These are phyloP conservation scores for Annulohypoxylon maeteangense DNA, from an alignment of 495 filamentous ascomycete species.

Conservation along the genomic window DNA sequence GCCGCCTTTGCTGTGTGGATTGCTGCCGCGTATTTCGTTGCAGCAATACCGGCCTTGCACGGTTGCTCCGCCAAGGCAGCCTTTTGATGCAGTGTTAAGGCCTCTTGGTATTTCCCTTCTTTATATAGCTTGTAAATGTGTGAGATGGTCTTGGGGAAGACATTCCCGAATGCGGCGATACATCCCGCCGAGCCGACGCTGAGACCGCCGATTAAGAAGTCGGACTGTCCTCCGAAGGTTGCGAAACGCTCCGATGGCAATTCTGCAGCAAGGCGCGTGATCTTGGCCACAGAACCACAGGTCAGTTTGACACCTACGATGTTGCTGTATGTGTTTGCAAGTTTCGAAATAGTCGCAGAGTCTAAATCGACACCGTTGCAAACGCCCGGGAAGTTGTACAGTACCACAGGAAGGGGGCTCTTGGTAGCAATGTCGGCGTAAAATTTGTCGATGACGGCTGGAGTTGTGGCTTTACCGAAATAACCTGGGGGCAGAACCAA, in stretches of 20 bases:
- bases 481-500: constrained; percentile 73
- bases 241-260: constrained; percentile 67
- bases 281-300: constrained; percentile 75
- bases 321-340: constrained; percentile 59
- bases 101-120: constrained; percentile 61
- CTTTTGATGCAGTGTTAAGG: constrained; percentile 65
- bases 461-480: constrained; percentile 69
- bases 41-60: constrained; percentile 69
- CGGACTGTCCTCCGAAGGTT: constrained; percentile 74
- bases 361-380: constrained; percentile 78
- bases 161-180: constrained; percentile 74
- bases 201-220: constrained; percentile 73
- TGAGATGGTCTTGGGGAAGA: constrained; percentile 67
- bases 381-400: constrained; percentile 79
- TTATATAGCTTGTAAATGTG: constrained; percentile 65
- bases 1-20: constrained; percentile 65
- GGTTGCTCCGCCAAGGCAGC: constrained; percentile 63
- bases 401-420: constrained; percentile 66
- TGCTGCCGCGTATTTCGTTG: constrained; percentile 72
- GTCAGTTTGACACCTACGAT: constrained; percentile 75
- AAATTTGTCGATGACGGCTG: constrained; percentile 68
- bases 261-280: constrained; percentile 60
- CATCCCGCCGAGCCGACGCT: constrained; percentile 70
- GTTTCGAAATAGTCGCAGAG: constrained; percentile 66
- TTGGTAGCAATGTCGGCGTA: constrained; percentile 66